These are phyloP conservation scores for Mycena rosella DNA, from an alignment of 768 basidiomycete species.

Conservation along the genomic window DNA sequence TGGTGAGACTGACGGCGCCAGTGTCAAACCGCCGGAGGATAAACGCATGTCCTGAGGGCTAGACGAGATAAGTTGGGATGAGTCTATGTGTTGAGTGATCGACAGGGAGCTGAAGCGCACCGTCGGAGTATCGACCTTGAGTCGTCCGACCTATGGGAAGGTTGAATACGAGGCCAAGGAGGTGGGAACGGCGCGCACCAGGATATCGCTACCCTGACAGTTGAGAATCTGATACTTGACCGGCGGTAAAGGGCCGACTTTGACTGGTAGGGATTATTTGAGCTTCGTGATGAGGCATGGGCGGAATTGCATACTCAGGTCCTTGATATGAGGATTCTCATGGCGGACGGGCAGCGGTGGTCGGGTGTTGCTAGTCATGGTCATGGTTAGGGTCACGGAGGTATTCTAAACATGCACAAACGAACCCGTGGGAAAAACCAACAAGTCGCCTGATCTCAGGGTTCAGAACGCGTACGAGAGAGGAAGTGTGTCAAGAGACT, in stretches of 20 bases:
- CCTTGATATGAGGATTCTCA: slow-evolving; percentile 64
- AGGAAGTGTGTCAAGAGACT: too few relatives aligned
- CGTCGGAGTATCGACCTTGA: slow-evolving; percentile 87
- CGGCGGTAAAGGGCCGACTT: slow-evolving; percentile 62
- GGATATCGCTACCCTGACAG: slow-evolving; percentile 88
- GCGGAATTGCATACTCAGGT: slow-evolving; percentile 25
- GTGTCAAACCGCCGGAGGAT: slow-evolving; percentile 96
- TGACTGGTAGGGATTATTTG: slow-evolving; percentile 44
- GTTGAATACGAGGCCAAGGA: slow-evolving; percentile 13
- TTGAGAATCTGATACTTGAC: slow-evolving; percentile 95
- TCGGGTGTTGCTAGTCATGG: slow-evolving; percentile 52
- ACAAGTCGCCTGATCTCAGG: slow-evolving; percentile 28
- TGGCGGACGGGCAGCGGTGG: slow-evolving; percentile 65
- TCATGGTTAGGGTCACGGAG: background rate
- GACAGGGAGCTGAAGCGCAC: slow-evolving; percentile 62
- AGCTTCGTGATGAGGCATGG: background rate
- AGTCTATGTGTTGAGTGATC: slow-evolving; percentile 11
- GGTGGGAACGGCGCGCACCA: slow-evolving; percentile 62
- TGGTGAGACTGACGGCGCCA: slow-evolving; percentile 90
- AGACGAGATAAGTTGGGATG: slow-evolving; percentile 25
- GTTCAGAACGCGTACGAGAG: too few relatives aligned
- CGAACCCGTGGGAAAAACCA: slow-evolving; percentile 24
- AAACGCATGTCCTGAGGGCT: slow-evolving; percentile 90
- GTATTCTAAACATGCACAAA: background rate
- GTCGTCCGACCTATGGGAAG: slow-evolving; percentile 76